These are phyloP conservation scores for Solanum stenotomum DNA, from an alignment of 257 asterid species.

Conservation along the genomic window DNA sequence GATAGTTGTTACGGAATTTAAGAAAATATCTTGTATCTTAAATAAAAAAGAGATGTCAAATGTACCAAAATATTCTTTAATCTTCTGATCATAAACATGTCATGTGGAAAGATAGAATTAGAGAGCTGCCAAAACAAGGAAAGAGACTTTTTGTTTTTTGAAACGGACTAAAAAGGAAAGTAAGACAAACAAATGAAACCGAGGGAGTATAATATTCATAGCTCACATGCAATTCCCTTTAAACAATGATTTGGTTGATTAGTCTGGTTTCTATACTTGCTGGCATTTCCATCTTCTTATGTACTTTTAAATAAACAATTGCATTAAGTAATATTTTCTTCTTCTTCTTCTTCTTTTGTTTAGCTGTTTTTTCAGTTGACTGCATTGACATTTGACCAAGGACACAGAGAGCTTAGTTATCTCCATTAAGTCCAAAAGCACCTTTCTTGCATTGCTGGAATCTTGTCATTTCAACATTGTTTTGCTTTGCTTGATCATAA, in stretches of 20 bases:
- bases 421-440: slow-evolving; percentile 6
- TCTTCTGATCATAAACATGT: too few relatives aligned
- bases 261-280: slow-evolving; percentile 16
- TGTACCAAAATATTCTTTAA: neutral
- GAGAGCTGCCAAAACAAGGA: neutral
- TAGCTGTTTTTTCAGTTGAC: slow-evolving; percentile 40
- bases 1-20: neutral
- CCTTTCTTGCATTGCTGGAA: slow-evolving; percentile 21
- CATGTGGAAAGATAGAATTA: neutral
- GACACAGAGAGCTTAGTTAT: slow-evolving; percentile 7
- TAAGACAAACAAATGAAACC: neutral
- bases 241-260: slow-evolving; percentile 23
- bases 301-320: slow-evolving; percentile 12
- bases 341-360: slow-evolving; percentile 9
- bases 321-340: slow-evolving; percentile 30
- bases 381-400: slow-evolving; percentile 39
- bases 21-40: too few relatives aligned
- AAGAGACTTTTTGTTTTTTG: neutral
- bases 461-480: slow-evolving; percentile 19
- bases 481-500: neutral
- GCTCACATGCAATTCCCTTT: slow-evolving; percentile 61
- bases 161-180: neutral
- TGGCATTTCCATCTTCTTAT: slow-evolving; percentile 16
- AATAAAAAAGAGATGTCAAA: too few relatives aligned
- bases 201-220: slow-evolving; percentile 15